These are phyloP conservation scores for Comarum palustre DNA, from an alignment of 306 rosid genomes.

Conservation along the genomic window DNA sequence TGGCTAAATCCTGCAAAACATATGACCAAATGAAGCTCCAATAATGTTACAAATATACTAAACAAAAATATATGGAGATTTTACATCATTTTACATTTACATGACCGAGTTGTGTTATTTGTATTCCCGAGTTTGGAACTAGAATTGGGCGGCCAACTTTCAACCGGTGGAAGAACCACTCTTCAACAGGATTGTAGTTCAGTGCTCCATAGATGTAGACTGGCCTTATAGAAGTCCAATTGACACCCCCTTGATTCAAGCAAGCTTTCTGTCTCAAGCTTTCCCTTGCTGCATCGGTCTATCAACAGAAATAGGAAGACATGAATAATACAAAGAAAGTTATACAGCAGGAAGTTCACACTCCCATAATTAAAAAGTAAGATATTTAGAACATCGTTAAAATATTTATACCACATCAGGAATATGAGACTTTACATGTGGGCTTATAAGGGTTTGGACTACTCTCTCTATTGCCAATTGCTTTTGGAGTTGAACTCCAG, in stretches of 20 bases:
- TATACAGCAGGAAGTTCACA: neutral
- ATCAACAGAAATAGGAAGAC: constrained; percentile 15
- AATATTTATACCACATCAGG: no score
- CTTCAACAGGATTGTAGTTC: constrained; percentile 96
- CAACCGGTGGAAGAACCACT: constrained; percentile 98
- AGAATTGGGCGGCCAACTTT: constrained; percentile 98
- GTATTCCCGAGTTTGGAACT: constrained; percentile 77
- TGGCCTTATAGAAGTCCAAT: constrained; percentile 95
- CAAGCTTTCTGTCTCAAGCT: constrained; percentile 92
- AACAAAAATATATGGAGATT: neutral
- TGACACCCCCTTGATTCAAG: constrained; percentile 68
- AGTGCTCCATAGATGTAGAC: constrained; percentile 94
- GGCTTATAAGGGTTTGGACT: no score
- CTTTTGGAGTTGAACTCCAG: no score
- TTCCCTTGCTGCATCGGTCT: constrained; percentile 95
- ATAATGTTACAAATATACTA: neutral
- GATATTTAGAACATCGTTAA: constrained; percentile 5
- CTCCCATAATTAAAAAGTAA: constrained; percentile 8
- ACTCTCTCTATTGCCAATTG: no score
- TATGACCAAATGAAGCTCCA: constrained; percentile 17
- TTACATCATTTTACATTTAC: constrained; percentile 51
- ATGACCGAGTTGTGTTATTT: constrained; percentile 92
- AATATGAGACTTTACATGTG: no score
- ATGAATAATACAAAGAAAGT: neutral
- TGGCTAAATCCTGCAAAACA: constrained; percentile 79